phyloP scores from a whole-genome alignment of 1,139 yeast genomes.

The Scheffersomyces segobiensis region DNA sequence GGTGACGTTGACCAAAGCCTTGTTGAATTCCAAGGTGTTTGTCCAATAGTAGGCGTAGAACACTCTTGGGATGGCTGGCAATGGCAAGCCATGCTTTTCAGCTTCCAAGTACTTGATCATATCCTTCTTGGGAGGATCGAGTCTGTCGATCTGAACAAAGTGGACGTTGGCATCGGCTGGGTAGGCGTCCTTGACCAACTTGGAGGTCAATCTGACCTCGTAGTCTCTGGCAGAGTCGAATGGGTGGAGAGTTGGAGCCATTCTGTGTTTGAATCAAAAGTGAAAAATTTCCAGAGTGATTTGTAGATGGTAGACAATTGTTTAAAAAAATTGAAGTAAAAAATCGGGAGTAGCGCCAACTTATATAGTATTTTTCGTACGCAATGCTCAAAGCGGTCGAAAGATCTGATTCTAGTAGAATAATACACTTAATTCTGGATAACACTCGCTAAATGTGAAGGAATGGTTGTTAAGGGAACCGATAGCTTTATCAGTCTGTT shows the following conservation, averaged over 20 bases:
- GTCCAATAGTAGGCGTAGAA: constrained; percentile 69
- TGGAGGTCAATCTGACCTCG: constrained; percentile 65
- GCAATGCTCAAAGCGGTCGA: not conserved
- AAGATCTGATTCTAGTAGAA: not conserved
- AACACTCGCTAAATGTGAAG: not conserved
- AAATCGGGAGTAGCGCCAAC: not conserved
- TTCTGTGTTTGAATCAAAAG: constrained; percentile 1
- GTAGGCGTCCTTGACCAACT: constrained; percentile 60
- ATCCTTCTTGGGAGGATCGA: constrained; percentile 80
- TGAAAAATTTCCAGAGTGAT: not conserved
- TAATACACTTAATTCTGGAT: not conserved
- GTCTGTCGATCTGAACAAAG: constrained; percentile 69
- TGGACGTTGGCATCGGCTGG: constrained; percentile 54
- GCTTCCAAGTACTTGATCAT: constrained; percentile 71
- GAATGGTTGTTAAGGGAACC: not conserved
- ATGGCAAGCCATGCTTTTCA: constrained; percentile 58
- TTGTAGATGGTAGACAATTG: not conserved
- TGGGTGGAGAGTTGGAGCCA: constrained; percentile 40
- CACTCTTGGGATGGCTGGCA: constrained; percentile 64
- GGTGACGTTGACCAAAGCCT: constrained; percentile 71
- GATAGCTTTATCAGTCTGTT: not conserved
- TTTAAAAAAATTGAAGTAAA: not conserved
- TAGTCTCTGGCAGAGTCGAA: constrained; percentile 68
- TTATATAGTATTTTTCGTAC: not conserved
- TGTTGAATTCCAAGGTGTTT: constrained; percentile 58